Conservation (phyloP, 805 yeast species). For the Wickerhamomyces tratensis region DNA sequence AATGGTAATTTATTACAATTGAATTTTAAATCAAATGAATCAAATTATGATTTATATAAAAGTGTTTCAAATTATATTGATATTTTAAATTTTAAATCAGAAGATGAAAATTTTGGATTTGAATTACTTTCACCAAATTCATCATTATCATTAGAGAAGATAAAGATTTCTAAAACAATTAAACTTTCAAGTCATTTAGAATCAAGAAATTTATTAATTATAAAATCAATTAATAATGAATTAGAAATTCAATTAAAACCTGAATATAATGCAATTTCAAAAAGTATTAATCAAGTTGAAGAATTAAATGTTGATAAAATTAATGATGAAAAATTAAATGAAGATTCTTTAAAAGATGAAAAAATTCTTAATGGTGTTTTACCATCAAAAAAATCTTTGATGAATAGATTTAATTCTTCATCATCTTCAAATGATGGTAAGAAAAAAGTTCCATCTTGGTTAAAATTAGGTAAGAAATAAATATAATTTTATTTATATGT, state of each 20-base stretch:
- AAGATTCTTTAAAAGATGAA: neutral
- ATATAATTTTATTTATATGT: neutral
- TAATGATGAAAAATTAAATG: slow-evolving; percentile 3
- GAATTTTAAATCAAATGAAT: slow-evolving; percentile 35
- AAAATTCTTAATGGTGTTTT: slow-evolving; percentile 11
- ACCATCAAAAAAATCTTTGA: slow-evolving; percentile 6
- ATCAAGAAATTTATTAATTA: slow-evolving; percentile 32
- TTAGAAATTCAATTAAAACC: slow-evolving; percentile 20
- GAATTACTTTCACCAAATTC: slow-evolving; percentile 42
- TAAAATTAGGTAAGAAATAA: slow-evolving; percentile 27
- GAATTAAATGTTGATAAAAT: slow-evolving; percentile 11
- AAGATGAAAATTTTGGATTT: slow-evolving; percentile 24
- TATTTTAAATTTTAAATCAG: neutral
- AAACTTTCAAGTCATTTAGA: slow-evolving; percentile 33
- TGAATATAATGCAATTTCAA: slow-evolving; percentile 20
- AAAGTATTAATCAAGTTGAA: slow-evolving; percentile 22
- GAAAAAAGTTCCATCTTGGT: slow-evolving; percentile 29
- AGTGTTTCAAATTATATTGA: slow-evolving; percentile 7
- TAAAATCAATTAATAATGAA: slow-evolving; percentile 17
- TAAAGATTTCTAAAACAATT: slow-evolving; percentile 21
- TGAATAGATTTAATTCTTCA: neutral
- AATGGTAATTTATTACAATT: slow-evolving; percentile 44
- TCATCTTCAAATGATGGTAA: slow-evolving; percentile 1
- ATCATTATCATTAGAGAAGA: slow-evolving; percentile 10
- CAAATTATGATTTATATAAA: slow-evolving; percentile 21